Base-by-base conservation (phyloP, 805 yeast genomes). In the Suhomyces kilbournensis region DNA sequence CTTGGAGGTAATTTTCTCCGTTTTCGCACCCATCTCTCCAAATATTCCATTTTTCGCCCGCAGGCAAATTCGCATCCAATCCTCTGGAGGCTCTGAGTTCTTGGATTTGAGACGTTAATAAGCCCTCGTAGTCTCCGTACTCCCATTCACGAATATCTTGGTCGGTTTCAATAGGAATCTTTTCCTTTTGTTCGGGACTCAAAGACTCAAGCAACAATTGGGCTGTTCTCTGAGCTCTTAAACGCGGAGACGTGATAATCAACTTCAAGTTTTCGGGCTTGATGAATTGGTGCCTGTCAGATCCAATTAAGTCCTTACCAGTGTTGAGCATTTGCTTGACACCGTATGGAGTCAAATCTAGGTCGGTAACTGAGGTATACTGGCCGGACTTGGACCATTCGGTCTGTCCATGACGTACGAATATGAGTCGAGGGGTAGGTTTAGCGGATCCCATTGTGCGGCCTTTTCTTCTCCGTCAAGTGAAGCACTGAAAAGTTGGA, bases 341-440 rank as follows among this genome's bases (percentile, higher is more conserved):
- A 47, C 97, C 98, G 60, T 82, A 85, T 2, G 75, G 77, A 1
- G 97, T 90, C 63, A 93, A 78, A 8, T 84, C 83, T 15, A 93
- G 65, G 60, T 93, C 97, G 1, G 98, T 93, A 43, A 76, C 58
- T 2, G 97, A 90, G 3, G 98, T 93, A 71, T 89, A 86, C 67
- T 90, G 96, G 23, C 98, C 98, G 2, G 91, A 80, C 63, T 88
- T 85, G 45, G 97, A 92, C 98, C 98, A 92, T 68, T 86, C 96
- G 2, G 98, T 92, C 73, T 92, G 97, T 60, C 93, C 93, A 60
- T 88, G 94, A 66, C 94, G 90, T 47, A 86, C 80, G 57, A 86
- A 81, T 23, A 86, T 77, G 48, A 86, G 80, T 67, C 92, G 79
- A 28, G 92, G 92, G 10, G 88, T 77, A 9, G 55, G 49, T 25